Conservation (phyloP, 192 early-diverging fungal species). For the Oehlia diaphana region DNA sequence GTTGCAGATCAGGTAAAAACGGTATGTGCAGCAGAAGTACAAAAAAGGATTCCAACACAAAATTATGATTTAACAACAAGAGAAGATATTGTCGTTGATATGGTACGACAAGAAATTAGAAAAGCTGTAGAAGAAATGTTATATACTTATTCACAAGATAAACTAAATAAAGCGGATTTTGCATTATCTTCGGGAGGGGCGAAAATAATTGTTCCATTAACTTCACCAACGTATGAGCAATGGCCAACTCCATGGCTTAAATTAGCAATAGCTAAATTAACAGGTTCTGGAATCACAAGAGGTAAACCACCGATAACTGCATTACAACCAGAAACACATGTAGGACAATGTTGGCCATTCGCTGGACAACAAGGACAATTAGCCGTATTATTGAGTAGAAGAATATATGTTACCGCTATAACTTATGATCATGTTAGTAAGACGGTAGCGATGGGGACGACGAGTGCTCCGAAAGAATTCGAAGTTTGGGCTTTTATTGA, state of each 20-base stretch:
- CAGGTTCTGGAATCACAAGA: constrained; percentile 22
- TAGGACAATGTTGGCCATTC: constrained; percentile 81
- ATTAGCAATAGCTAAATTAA: constrained; percentile 5
- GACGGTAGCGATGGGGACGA: constrained; percentile 54
- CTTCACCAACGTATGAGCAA: constrained; percentile 23
- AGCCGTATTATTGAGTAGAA: constrained; percentile 57
- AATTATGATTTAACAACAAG: not conserved
- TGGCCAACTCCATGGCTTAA: constrained; percentile 21
- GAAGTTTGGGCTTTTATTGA: constrained; percentile 60
- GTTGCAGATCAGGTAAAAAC: constrained; percentile 16
- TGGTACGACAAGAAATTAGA: constrained; percentile 20
- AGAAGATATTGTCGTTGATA: constrained; percentile 5
- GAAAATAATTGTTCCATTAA: constrained; percentile 19
- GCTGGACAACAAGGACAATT: constrained; percentile 59
- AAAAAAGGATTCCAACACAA: constrained; percentile 20
- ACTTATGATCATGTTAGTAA: constrained; percentile 70
- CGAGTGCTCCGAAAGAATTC: constrained; percentile 63
- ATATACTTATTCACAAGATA: constrained; percentile 28
- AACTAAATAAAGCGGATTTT: constrained; percentile 29
- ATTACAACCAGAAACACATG: constrained; percentile 46
- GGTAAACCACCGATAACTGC: constrained; percentile 46
- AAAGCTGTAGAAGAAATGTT: constrained; percentile 4
- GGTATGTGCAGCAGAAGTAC: constrained; percentile 10
- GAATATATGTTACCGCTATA: constrained; percentile 58
- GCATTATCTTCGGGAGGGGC: constrained; percentile 20